Base-by-base conservation (phyloP, 345 rosid genomes). In the Durio zibethinus region DNA sequence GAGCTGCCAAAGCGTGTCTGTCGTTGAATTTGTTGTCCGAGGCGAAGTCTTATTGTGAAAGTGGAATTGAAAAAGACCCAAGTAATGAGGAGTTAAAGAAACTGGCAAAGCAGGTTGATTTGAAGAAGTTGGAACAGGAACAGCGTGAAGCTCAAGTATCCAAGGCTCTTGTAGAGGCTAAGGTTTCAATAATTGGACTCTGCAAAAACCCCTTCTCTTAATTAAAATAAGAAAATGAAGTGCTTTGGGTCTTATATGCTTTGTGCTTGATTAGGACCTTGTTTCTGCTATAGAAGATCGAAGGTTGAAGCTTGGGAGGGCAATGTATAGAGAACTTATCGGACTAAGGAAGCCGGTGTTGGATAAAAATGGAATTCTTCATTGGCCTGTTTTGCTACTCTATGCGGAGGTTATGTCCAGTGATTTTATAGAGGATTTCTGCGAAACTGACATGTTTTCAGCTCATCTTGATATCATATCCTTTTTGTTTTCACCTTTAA, bases 361-460 rank as follows among this genome's bases (percentile, higher is more conserved):
- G 60, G 97, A 95, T 86, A 86, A 81, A 78, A 86, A 79, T 80
- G 87, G 86, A 75, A 90, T 92, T 80, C 87, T 95, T 53, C 98
- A 93, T 80, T 95, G 98, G 98, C 96, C 97, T 48, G 92, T 92
- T 82, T 82, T 95, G 83, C 88, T 93, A 81, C 86, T 95, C 69
- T 95, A 93, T 73, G 92, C 94, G 31, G 99, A 95, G 82, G 92
- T 88, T 78, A 92, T 95, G 94, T 88, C 96, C 69, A 92, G 96
- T 76, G 98, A 95, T 84, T 92, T 95, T 71, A 86, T 95, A 7
- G 96, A 95, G 85, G 94, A 89, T 82, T 95, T 93, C 84, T 89
- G 91, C 43, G 98, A 95, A 80, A 92, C 87, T 0, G 98, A 95
- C 85, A 84, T 88, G 91, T 86, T 95, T 84, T 83, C 93, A 16